These are phyloP conservation scores for Fusarium vanettenii DNA, from an alignment of 2,329 filamentous ascomycete genomes.

Conservation along the genomic window DNA sequence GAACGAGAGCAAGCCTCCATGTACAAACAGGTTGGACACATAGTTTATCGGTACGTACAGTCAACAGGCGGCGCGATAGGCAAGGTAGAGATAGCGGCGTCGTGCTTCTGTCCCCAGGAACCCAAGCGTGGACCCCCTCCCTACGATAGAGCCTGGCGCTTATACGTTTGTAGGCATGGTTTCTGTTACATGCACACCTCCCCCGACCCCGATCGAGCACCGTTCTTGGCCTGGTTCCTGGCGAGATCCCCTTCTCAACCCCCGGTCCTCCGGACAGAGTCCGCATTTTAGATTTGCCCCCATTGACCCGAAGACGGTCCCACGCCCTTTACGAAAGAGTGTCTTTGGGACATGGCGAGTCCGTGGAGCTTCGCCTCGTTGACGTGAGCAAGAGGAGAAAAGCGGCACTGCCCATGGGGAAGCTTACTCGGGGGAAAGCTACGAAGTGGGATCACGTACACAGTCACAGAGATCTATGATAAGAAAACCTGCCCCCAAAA, in stretches of 20 bases:
- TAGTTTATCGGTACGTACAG: constrained; percentile 44
- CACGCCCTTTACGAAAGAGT: constrained; percentile 10
- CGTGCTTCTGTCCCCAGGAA: constrained; percentile 30
- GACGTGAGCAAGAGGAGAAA: neutral
- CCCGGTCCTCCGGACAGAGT: constrained; percentile 30
- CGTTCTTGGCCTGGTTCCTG: constrained; percentile 39
- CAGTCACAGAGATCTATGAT: neutral
- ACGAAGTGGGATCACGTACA: neutral
- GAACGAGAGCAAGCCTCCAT: neutral
- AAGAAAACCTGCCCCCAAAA: neutral
- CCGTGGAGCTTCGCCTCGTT: neutral
- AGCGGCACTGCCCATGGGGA: neutral
- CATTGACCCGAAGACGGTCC: neutral
- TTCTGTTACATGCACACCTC: constrained; percentile 29
- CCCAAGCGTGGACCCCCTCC: constrained; percentile 4
- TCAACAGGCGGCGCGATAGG: constrained; percentile 21
- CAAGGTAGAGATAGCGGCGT: constrained; percentile 37
- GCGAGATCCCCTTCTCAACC: constrained; percentile 19
- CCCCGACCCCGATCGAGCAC: constrained; percentile 1
- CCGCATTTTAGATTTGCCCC: constrained; percentile 9
- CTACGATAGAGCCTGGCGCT: constrained; percentile 6
- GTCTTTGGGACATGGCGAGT: neutral
- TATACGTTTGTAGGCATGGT: constrained; percentile 8
- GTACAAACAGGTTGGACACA: constrained; percentile 43
- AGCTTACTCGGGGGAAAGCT: constrained; percentile 13